phyloP scores from a whole-genome alignment of 2,329 filamentous ascomycete genomes.

The Phyllachora maydis region DNA sequence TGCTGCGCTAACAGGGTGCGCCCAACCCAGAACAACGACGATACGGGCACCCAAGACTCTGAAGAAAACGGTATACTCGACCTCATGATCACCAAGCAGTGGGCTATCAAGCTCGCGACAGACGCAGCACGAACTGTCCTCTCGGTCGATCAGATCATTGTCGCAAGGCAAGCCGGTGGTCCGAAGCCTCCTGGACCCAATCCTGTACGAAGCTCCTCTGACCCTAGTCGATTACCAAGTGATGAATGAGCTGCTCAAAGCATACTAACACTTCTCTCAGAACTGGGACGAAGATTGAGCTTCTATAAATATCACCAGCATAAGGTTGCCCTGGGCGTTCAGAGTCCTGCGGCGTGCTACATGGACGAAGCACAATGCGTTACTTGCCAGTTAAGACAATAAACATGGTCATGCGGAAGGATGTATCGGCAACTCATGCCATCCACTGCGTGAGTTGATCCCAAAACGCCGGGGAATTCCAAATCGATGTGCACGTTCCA shows the following conservation, averaged over 20 bases:
- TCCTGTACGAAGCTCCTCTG: too few relatives aligned
- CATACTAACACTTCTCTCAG: slow-evolving; percentile 14
- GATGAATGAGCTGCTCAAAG: background rate
- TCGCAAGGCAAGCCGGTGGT: slow-evolving; percentile 88
- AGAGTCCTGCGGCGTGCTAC: slow-evolving; percentile 1
- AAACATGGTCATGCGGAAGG: too few relatives aligned
- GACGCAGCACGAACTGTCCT: slow-evolving; percentile 86
- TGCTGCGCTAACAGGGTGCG: slow-evolving; percentile 7
- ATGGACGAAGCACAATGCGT: too few relatives aligned
- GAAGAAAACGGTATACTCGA: slow-evolving; percentile 81
- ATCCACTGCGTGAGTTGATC: too few relatives aligned
- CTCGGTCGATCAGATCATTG: slow-evolving; percentile 97
- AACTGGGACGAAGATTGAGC: slow-evolving; percentile 44
- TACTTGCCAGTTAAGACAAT: too few relatives aligned
- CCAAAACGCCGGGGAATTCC: too few relatives aligned
- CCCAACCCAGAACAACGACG: slow-evolving; percentile 45
- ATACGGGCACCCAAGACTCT: slow-evolving; percentile 66
- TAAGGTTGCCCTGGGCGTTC: slow-evolving; percentile 1
- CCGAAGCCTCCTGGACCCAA: slow-evolving; percentile 94
- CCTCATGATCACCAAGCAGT: slow-evolving; percentile 76
- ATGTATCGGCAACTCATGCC: too few relatives aligned
- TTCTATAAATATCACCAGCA: background rate
- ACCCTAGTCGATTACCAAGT: too few relatives aligned
- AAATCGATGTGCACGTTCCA: too few relatives aligned
- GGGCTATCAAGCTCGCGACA: slow-evolving; percentile 93